A percentile compares a stretch with the other conserved stretches of the same genome.
phyloP scores from a whole-genome alignment of 768 basidiomycete species.

The Pleurotus pulmonarius region DNA sequence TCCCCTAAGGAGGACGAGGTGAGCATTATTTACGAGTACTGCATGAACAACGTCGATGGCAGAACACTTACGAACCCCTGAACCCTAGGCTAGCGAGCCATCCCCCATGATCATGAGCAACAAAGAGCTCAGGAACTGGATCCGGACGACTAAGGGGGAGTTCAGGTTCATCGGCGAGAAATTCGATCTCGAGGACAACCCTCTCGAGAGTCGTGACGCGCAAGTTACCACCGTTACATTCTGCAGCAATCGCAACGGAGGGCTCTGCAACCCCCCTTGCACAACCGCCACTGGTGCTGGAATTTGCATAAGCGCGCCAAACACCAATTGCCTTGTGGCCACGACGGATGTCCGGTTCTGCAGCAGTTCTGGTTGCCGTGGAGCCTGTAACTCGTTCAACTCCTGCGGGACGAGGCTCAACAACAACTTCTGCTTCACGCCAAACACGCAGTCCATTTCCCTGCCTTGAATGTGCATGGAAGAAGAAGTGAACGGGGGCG shows the following conservation, averaged over 20 bases:
- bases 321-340: background rate
- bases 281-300: background rate
- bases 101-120: background rate
- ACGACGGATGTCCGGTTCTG: background rate
- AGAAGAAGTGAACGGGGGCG: too few species aligned
- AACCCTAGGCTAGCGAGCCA: too few species aligned
- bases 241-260: background rate
- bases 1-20: too few species aligned
- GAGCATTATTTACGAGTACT: too few species aligned
- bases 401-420: background rate
- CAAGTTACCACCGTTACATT: background rate
- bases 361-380: background rate
- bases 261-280: background rate
- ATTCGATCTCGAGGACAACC: background rate
- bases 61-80: too few species aligned
- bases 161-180: conserved; percentile 1
- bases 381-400: background rate
- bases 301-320: background rate
- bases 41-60: too few species aligned
- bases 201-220: background rate
- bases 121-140: background rate
- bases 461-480: background rate
- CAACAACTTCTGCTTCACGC: conserved; percentile 4
- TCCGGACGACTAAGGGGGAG: background rate
- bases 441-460: background rate